These are phyloP conservation scores for Emydomyces testavorans DNA, from an alignment of 2,329 filamentous ascomycete species.

Conservation along the genomic window DNA sequence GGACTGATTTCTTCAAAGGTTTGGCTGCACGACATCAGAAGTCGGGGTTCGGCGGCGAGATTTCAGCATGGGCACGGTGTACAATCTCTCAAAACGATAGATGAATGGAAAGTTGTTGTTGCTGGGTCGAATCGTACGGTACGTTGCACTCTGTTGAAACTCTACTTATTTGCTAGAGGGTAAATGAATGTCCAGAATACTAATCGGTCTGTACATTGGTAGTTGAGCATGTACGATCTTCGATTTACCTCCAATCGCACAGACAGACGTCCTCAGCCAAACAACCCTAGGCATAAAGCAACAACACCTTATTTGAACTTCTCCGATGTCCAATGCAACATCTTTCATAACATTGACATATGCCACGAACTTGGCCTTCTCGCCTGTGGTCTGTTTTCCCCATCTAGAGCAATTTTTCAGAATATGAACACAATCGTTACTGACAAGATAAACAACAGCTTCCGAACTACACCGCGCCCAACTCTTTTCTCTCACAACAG, in stretches of 20 bases:
- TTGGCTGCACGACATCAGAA: conserved; percentile 29
- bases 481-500: conserved; percentile 31
- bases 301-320: conserved; percentile 30
- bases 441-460: conserved; percentile 18
- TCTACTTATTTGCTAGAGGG: neutral
- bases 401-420: neutral
- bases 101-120: conserved; percentile 28
- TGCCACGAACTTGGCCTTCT: conserved; percentile 29
- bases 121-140: conserved; percentile 14
- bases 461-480: conserved; percentile 27
- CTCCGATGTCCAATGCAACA: conserved; percentile 22
- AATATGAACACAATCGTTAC: neutral
- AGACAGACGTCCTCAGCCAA: conserved; percentile 23
- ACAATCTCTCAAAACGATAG: conserved; percentile 27
- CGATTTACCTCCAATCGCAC: conserved; percentile 26
- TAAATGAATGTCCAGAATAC: neutral
- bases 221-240: conserved; percentile 36
- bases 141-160: neutral
- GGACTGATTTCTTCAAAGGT: conserved; percentile 28
- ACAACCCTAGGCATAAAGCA: conserved; percentile 21
- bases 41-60: conserved; percentile 23
- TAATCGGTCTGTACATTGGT: neutral
- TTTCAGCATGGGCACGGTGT: conserved; percentile 29
- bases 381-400: conserved; percentile 26
- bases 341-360: conserved; percentile 28